These are phyloP conservation scores for Fomitopsis serialis DNA, from an alignment of 768 basidiomycete species.

Conservation along the genomic window DNA sequence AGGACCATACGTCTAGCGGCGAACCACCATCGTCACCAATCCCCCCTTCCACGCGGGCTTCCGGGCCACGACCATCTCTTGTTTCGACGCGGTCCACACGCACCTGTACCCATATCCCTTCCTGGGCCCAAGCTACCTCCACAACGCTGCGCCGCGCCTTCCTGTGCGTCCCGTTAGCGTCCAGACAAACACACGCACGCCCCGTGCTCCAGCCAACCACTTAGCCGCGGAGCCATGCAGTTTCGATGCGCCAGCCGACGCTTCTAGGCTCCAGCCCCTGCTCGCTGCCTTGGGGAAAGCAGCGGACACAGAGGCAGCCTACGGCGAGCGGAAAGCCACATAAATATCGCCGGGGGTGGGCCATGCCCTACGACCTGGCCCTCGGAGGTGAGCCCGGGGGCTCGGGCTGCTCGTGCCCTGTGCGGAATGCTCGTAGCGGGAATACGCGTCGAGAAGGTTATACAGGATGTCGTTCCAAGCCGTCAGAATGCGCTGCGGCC, in stretches of 20 bases:
- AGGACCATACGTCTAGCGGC: conserved; percentile 10
- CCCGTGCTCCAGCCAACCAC: conserved; percentile 12
- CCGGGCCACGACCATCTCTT: conserved; percentile 8
- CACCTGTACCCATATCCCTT: conserved; percentile 14
- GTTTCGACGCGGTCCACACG: conserved; percentile 7
- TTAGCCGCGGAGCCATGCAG: conserved; percentile 44
- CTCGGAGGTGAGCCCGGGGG: conserved; percentile 37
- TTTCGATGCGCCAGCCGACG: conserved; percentile 48
- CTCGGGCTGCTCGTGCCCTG: conserved; percentile 35
- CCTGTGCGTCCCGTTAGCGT: conserved; percentile 29
- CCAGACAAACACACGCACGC: conserved; percentile 7
- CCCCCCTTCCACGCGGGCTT: conserved; percentile 9
- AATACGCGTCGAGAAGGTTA: conserved; percentile 5
- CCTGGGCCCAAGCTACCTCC: conserved; percentile 3
- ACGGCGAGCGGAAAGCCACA: conserved; percentile 46
- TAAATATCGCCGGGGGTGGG: conserved; percentile 51
- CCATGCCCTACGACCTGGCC: conserved; percentile 17
- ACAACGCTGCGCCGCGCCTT: conserved; percentile 20
- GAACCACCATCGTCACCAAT: conserved; percentile 12
- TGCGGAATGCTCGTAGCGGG: conserved; percentile 32
- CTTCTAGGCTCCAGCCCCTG: conserved; percentile 41
- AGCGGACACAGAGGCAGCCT: conserved; percentile 30
- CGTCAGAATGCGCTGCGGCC: background rate
- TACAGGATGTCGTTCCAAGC: conserved; percentile 7
- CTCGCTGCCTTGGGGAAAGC: conserved; percentile 14